Evolutionary conservation across 164 flowering plant genomes (phyloP).

Genomic region (Nelumbo lutea): DNA sequence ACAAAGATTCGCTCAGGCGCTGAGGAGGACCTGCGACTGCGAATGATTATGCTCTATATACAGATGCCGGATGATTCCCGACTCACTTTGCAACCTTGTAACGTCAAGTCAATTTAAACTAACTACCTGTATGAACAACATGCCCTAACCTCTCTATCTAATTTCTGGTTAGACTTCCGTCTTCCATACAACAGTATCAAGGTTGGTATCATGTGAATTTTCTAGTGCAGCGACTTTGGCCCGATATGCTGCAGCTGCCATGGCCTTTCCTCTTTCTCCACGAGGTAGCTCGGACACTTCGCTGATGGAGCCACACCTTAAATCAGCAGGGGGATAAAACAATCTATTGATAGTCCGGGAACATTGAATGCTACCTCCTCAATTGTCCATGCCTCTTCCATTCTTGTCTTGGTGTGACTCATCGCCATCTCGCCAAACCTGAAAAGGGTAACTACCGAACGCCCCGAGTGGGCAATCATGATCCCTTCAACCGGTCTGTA

Average conservation of each 20-base stretch:
- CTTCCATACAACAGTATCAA: too few relatives aligned
- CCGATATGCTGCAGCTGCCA: too few relatives aligned
- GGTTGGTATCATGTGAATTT: too few relatives aligned
- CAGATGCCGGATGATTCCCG: slow-evolving; percentile 19
- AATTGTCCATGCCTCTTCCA: slow-evolving; percentile 39
- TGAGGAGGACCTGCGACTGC: slow-evolving; percentile 20
- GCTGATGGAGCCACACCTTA: slow-evolving; percentile 28
- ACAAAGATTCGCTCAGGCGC: slow-evolving; percentile 44
- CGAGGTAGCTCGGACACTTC: too few relatives aligned
- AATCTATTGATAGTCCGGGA: slow-evolving; percentile 53
- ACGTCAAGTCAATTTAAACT: too few relatives aligned
- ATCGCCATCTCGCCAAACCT: slow-evolving; percentile 65
- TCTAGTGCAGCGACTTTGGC: too few relatives aligned
- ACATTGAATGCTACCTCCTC: slow-evolving; percentile 44
- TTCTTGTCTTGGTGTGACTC: slow-evolving; percentile 70
- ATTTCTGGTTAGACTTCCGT: too few relatives aligned
- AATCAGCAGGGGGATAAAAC: slow-evolving; percentile 70
- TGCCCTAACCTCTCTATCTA: too few relatives aligned
- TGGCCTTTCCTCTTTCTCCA: too few relatives aligned
- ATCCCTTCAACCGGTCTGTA: slow-evolving; percentile 59
- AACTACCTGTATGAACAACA: too few relatives aligned
- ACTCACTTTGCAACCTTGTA: too few relatives aligned
- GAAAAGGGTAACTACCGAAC: slow-evolving; percentile 54
- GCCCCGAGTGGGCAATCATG: slow-evolving; percentile 67
- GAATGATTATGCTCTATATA: slow-evolving; percentile 61